phyloP scores from a whole-genome alignment of 441 rosid genomes.

The Rhodomyrtus psidioides region DNA sequence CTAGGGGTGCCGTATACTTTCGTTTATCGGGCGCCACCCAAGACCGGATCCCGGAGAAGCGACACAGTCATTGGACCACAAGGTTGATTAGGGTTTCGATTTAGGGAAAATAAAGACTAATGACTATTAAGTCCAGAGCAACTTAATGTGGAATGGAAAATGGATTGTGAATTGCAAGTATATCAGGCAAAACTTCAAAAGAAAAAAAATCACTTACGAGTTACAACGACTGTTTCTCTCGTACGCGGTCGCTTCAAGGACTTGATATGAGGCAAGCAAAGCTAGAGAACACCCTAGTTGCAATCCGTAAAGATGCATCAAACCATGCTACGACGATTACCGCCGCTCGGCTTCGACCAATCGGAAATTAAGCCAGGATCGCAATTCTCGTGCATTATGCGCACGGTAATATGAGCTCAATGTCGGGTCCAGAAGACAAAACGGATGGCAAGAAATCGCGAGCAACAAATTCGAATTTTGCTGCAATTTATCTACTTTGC shows the following conservation, averaged over 20 bases:
- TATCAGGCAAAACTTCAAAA: not conserved
- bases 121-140: not conserved
- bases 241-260: not conserved
- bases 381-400: not conserved
- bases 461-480: not conserved
- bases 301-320: accelerated
- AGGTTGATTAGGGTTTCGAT: not conserved
- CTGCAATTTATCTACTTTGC: not conserved
- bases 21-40: not conserved
- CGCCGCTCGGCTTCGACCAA: not conserved
- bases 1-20: not conserved
- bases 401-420: not conserved
- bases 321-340: not conserved
- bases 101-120: not conserved
- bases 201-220: not conserved
- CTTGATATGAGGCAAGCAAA: not conserved
- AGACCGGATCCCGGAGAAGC: not conserved
- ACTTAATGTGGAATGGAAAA: not conserved
- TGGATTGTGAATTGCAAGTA: not conserved
- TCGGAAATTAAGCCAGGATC: not conserved
- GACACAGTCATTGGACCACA: not conserved
- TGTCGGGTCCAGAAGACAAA: accelerated
- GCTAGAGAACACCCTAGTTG: not conserved
- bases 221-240: not conserved
- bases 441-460: not conserved